Evolutionary conservation across 306 rosid genomes (phyloP).

Genomic region (Cucurbita ficifolia): DNA sequence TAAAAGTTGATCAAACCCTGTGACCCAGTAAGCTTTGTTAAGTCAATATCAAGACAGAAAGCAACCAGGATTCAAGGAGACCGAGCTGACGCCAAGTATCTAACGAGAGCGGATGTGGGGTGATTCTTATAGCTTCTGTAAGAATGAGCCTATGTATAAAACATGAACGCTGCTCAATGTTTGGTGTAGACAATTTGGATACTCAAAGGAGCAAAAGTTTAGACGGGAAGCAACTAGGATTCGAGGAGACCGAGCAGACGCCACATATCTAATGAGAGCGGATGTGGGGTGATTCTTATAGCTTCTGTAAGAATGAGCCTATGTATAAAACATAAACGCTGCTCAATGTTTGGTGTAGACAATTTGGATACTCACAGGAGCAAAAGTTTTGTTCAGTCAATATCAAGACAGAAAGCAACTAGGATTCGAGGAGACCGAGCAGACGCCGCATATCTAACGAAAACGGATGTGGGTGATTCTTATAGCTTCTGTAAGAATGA

Average conservation of each 20-base stretch:
- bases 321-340: not conserved
- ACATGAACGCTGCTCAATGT: too few relatives aligned
- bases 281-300: not conserved
- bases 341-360: not conserved
- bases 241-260: not conserved
- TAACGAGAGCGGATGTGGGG: not conserved
- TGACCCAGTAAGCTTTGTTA: too few relatives aligned
- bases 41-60: not conserved
- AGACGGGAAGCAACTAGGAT: not conserved
- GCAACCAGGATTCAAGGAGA: not conserved
- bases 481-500: constrained; percentile 7
- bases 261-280: not conserved
- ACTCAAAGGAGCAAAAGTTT: too few relatives aligned
- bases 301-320: constrained; percentile 16
- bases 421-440: not conserved
- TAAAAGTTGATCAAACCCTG: too few relatives aligned
- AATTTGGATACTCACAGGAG: not conserved
- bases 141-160: constrained; percentile 14
- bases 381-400: not conserved
- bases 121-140: not conserved
- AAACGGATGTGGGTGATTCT: not conserved
- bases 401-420: not conserved
- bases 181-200: too few relatives aligned
- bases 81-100: not conserved
- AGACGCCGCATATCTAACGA: not conserved